Conservation (phyloP, 306 rosid genomes). For the Myrica gale region DNA sequence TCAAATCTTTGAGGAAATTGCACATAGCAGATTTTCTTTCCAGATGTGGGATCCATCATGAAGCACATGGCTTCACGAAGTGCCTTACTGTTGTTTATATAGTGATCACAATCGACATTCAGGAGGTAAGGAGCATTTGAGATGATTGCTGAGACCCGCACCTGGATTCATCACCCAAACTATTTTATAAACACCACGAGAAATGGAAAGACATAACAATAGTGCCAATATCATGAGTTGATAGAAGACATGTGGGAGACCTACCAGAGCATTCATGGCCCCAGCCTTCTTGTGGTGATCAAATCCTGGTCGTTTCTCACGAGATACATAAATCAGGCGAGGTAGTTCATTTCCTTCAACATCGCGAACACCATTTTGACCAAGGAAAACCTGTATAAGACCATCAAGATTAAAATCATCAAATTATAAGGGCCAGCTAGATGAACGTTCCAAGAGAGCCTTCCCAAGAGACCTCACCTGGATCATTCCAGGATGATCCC, state of each 20-base stretch:
- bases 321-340: slow-evolving; percentile 81
- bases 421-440: background rate
- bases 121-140: slow-evolving; percentile 86
- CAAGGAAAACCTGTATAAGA: slow-evolving; percentile 78
- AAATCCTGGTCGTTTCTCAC: slow-evolving; percentile 94
- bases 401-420: slow-evolving; percentile 8
- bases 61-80: slow-evolving; percentile 96
- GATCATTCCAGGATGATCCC: slow-evolving; percentile 98
- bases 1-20: slow-evolving; percentile 96
- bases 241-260: slow-evolving; percentile 15
- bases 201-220: slow-evolving; percentile 6
- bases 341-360: slow-evolving; percentile 82
- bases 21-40: slow-evolving; percentile 79
- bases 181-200: background rate
- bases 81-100: slow-evolving; percentile 89
- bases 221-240: background rate
- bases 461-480: slow-evolving; percentile 50
- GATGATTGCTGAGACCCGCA: slow-evolving; percentile 84
- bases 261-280: slow-evolving; percentile 89
- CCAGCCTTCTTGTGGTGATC: slow-evolving; percentile 96
- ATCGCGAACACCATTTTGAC: slow-evolving; percentile 83
- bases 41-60: slow-evolving; percentile 93
- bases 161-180: slow-evolving; percentile 40
- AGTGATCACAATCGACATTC: slow-evolving; percentile 96
- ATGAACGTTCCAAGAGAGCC: background rate